A percentile compares a stretch with the other conserved stretches of the same genome.
phyloP scores from a whole-genome alignment of 139 green algal genomes.

The Closterium sp. region DNA sequence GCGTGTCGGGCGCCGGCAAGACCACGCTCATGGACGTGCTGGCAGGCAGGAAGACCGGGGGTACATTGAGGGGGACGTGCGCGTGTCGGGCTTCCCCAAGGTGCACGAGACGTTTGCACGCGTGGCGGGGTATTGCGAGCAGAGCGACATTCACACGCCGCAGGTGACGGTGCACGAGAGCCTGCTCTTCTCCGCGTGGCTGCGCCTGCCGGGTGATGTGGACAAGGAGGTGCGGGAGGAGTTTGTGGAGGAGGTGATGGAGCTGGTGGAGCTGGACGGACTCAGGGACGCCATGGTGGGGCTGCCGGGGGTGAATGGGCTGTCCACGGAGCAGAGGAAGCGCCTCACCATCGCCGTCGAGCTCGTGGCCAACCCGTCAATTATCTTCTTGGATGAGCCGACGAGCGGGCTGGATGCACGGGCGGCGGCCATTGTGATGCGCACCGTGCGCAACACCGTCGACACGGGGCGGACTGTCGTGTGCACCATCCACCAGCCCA shows the following conservation, averaged over 20 bases:
- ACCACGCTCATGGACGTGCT: constrained; percentile 43
- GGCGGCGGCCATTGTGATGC: constrained; percentile 64
- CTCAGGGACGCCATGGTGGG: constrained; percentile 56
- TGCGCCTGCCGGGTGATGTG: constrained; percentile 59
- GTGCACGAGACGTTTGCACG: constrained; percentile 61
- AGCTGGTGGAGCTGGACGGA: constrained; percentile 60
- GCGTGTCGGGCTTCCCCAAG: constrained; percentile 62
- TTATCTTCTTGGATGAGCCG: constrained; percentile 60
- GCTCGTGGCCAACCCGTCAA: constrained; percentile 73
- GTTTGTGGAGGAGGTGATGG: constrained; percentile 57
- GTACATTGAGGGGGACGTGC: constrained; percentile 58
- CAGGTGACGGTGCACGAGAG: constrained; percentile 63
- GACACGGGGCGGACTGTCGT: constrained; percentile 54
- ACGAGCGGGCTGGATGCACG: constrained; percentile 58
- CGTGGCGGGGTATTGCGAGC: constrained; percentile 57
- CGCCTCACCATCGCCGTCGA: constrained; percentile 89
- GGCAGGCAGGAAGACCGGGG: constrained; percentile 24
- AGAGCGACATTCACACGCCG: constrained; percentile 32
- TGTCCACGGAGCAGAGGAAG: constrained; percentile 83
- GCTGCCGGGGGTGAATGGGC: constrained; percentile 38
- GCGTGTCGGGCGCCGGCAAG: constrained; percentile 36
- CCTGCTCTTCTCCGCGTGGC: constrained; percentile 62
- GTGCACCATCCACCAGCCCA: constrained; percentile 43
- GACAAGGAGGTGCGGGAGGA: constrained; percentile 10
- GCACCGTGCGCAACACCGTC: constrained; percentile 39